Conservation (phyloP, 495 filamentous ascomycete species). For the Podospora pseudopauciseta region DNA sequence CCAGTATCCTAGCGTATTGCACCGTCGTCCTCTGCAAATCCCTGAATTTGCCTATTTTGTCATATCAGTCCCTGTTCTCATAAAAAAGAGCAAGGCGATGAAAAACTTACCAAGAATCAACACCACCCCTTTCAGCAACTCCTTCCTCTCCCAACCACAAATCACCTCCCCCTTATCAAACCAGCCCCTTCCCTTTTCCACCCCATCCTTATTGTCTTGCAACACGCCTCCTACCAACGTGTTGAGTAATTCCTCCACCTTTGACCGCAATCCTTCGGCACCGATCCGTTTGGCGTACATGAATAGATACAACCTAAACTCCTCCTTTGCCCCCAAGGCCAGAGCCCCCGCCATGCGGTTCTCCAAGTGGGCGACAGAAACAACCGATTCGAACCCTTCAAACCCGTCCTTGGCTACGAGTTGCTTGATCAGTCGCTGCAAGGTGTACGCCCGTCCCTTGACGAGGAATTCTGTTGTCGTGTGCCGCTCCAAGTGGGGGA, state of each 20-base stretch:
- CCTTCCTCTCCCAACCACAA: slow-evolving; percentile 84
- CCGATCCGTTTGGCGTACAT: slow-evolving; percentile 97
- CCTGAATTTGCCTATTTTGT: slow-evolving; percentile 74
- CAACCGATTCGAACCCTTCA: slow-evolving; percentile 83
- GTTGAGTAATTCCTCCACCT: slow-evolving; percentile 87
- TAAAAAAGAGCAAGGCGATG: not conserved
- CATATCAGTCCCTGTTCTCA: slow-evolving; percentile 28
- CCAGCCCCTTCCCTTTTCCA: slow-evolving; percentile 50
- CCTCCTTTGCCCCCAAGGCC: slow-evolving; percentile 78
- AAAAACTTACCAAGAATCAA: slow-evolving; percentile 79
- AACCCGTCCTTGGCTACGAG: slow-evolving; percentile 82
- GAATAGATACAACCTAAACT: slow-evolving; percentile 84
- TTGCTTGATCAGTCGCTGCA: slow-evolving; percentile 85
- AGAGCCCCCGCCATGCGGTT: slow-evolving; percentile 88
- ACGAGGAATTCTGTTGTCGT: slow-evolving; percentile 92
- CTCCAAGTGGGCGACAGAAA: slow-evolving; percentile 92
- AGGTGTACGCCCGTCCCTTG: slow-evolving; percentile 80
- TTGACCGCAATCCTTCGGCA: slow-evolving; percentile 76
- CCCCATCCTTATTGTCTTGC: slow-evolving; percentile 40
- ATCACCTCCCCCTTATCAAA: slow-evolving; percentile 61
- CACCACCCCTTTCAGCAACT: slow-evolving; percentile 82
- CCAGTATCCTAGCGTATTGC: slow-evolving; percentile 78
- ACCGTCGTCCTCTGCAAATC: slow-evolving; percentile 87
- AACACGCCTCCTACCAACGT: slow-evolving; percentile 71
- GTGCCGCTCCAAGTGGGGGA: slow-evolving; percentile 87